These are phyloP conservation scores for Xerocomus potaroensis DNA, from an alignment of 768 basidiomycete genomes.

Conservation along the genomic window DNA sequence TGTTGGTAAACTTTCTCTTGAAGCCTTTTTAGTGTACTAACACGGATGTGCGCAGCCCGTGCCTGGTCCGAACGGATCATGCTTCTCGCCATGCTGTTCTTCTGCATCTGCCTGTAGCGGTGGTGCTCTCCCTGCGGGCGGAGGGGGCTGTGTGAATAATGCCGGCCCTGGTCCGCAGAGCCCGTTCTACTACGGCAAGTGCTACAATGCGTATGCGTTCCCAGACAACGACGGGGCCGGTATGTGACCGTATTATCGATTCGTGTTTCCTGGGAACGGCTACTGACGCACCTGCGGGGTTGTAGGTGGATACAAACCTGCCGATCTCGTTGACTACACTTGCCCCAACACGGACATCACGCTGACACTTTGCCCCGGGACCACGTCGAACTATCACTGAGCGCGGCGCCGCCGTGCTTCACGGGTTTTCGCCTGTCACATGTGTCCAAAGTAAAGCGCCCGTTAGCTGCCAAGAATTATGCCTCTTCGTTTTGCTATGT, in stretches of 20 bases:
- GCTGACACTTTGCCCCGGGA: slow-evolving; percentile 28
- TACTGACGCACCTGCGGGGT: slow-evolving; percentile 2
- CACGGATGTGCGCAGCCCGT: slow-evolving; percentile 19
- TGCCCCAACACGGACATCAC: slow-evolving; percentile 26
- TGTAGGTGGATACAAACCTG: slow-evolving; percentile 25
- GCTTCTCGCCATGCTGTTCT: slow-evolving; percentile 30
- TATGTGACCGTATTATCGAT: slow-evolving; percentile 10
- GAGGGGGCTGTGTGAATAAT: slow-evolving; percentile 26
- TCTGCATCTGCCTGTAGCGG: slow-evolving; percentile 24
- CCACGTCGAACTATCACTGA: slow-evolving; percentile 14
- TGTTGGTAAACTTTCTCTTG: slow-evolving; percentile 13
- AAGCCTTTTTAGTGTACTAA: not conserved
- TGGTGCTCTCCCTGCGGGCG: slow-evolving; percentile 26
- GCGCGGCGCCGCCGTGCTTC: not conserved
- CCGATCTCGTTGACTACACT: slow-evolving; percentile 28
- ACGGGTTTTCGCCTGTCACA: not conserved
- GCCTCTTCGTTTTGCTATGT: too few species aligned
- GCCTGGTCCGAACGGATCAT: slow-evolving; percentile 22
- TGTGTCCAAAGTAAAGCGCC: not conserved
- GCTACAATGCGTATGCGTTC: slow-evolving; percentile 31
- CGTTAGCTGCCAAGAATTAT: too few species aligned
- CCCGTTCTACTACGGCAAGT: slow-evolving; percentile 25
- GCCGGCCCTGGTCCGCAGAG: slow-evolving; percentile 30
- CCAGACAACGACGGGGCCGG: slow-evolving; percentile 31
- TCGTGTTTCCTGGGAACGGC: not conserved